A percentile compares a stretch with the other conserved stretches of the same genome.
Conservation (phyloP, 176 grass and related monocot species). For the Cenchrus purpureus region DNA sequence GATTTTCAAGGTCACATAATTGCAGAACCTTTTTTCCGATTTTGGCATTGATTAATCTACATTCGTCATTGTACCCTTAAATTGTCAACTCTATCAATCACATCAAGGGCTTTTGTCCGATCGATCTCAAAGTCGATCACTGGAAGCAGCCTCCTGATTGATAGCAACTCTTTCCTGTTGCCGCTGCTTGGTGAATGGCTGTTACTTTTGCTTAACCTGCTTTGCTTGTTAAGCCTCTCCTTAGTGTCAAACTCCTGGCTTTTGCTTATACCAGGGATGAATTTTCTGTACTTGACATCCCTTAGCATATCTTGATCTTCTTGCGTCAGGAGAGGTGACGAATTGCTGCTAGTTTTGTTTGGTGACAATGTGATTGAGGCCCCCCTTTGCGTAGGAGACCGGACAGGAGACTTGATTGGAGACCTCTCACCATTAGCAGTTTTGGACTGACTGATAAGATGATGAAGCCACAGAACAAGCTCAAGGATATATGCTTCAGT, state of each 20-base stretch:
- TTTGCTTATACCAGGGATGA: conserved; percentile 88
- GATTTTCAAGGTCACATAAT: conserved; percentile 40
- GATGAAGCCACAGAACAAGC: conserved; percentile 81
- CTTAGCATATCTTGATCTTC: conserved; percentile 97
- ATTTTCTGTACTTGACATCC: conserved; percentile 83
- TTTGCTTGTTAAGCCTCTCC: conserved; percentile 60
- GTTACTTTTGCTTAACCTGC: conserved; percentile 89
- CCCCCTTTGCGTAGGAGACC: conserved; percentile 70
- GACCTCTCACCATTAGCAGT: conserved; percentile 66
- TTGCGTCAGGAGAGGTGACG: conserved; percentile 68
- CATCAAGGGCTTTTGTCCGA: conserved; percentile 78
- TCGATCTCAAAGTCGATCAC: conserved; percentile 87
- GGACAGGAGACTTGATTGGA: conserved; percentile 87
- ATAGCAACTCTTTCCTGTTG: conserved; percentile 67
- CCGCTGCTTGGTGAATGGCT: conserved; percentile 87
- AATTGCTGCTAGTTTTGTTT: conserved; percentile 54
- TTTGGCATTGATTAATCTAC: not conserved
- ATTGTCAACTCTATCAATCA: conserved; percentile 91
- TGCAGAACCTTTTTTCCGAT: not conserved
- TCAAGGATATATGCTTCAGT: conserved; percentile 85
- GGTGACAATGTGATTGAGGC: conserved; percentile 43
- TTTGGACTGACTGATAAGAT: conserved; percentile 86
- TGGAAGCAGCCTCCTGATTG: conserved; percentile 73
- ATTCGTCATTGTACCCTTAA: conserved; percentile 57
- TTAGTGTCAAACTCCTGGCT: conserved; percentile 91